These are phyloP conservation scores for Xylaria cubensis DNA, from an alignment of 495 filamentous ascomycete species.

Conservation along the genomic window DNA sequence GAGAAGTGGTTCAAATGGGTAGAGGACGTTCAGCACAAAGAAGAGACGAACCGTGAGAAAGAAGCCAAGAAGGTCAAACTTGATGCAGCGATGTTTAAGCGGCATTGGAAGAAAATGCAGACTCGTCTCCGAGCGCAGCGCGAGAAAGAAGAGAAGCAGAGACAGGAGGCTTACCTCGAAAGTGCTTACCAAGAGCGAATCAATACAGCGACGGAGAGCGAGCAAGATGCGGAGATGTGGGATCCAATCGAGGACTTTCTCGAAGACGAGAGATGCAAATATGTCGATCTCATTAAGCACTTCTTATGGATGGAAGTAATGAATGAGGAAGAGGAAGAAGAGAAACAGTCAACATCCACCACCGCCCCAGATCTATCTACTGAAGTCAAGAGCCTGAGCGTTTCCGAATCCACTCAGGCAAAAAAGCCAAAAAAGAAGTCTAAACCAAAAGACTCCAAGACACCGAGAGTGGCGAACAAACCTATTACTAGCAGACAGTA, in stretches of 20 bases:
- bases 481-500: not conserved
- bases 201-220: constrained; percentile 39
- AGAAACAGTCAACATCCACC: constrained; percentile 28
- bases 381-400: constrained; percentile 17
- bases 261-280: constrained; percentile 54
- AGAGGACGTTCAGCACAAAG: constrained; percentile 49
- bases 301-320: constrained; percentile 51
- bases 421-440: constrained; percentile 50
- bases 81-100: constrained; percentile 57
- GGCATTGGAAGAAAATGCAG: constrained; percentile 52
- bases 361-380: constrained; percentile 16
- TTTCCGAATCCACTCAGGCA: constrained; percentile 34
- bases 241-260: constrained; percentile 61
- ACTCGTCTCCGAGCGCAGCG: constrained; percentile 42
- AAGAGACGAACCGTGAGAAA: constrained; percentile 55
- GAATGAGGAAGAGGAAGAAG: constrained; percentile 26
- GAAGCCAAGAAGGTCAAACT: constrained; percentile 61
- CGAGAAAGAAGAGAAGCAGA: constrained; percentile 50
- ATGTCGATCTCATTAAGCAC: constrained; percentile 49
- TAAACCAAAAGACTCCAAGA: constrained; percentile 37
- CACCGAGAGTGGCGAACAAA: constrained; percentile 20
- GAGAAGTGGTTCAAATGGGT: constrained; percentile 60
- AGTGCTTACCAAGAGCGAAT: constrained; percentile 52
- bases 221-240: constrained; percentile 51
- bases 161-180: constrained; percentile 55